Evolutionary conservation across 179 eudicot genomes (phyloP).

Genomic region (Spinacia oleracea): DNA sequence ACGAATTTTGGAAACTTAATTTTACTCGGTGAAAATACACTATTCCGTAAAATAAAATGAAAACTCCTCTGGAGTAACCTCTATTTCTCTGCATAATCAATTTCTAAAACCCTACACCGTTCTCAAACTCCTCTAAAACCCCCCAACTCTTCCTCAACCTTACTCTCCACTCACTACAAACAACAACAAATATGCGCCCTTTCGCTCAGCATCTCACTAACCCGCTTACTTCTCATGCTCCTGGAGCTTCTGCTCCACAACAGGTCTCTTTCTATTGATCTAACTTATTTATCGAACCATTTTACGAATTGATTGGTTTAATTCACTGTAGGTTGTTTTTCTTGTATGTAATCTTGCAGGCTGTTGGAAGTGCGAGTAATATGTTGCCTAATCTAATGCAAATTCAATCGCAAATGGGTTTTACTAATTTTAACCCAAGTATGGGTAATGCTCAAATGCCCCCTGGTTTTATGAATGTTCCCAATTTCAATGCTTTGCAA

Average conservation of each 20-base stretch:
- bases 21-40: too few species aligned
- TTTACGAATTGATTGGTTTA: neutral
- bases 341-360: slow-evolving; percentile 21
- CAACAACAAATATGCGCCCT: neutral
- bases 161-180: neutral
- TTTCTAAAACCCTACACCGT: neutral
- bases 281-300: too few species aligned
- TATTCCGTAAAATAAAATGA: too few species aligned
- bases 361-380: slow-evolving; percentile 23
- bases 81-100: too few species aligned
- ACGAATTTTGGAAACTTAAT: too few species aligned
- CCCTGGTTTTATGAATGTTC: slow-evolving; percentile 26
- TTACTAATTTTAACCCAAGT: slow-evolving; percentile 16
- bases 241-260: neutral
- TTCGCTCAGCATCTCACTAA: neutral
- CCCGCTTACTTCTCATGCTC: neutral
- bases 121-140: neutral
- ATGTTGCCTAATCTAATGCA: slow-evolving; percentile 37
- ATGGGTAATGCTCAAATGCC: slow-evolving; percentile 27
- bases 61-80: too few species aligned
- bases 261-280: neutral
- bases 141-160: neutral
- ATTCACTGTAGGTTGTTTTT: neutral
- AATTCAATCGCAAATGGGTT: slow-evolving; percentile 39
- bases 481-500: slow-evolving; percentile 36